Conservation (phyloP, 805 yeast species). For the Candida coquimbonensis region DNA sequence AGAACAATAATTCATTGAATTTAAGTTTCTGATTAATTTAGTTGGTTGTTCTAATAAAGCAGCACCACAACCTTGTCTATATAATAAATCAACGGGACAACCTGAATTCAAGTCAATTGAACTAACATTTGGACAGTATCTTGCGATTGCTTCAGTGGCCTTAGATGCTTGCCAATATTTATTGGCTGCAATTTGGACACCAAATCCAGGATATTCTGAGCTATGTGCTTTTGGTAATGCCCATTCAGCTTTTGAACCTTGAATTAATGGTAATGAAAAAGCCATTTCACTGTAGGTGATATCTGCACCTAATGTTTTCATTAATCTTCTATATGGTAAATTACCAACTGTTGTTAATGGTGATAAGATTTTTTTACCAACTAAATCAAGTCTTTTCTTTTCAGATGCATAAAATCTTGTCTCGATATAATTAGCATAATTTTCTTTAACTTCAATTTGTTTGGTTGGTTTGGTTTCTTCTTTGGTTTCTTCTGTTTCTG, state of each 20-base stretch:
- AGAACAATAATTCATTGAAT: constrained; percentile 82
- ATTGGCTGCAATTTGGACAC: constrained; percentile 86
- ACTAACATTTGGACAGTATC: constrained; percentile 52
- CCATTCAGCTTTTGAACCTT: constrained; percentile 94
- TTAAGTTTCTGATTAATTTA: constrained; percentile 65
- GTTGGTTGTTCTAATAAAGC: constrained; percentile 89
- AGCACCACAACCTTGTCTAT: constrained; percentile 91
- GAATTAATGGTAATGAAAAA: constrained; percentile 71
- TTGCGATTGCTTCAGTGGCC: constrained; percentile 74
- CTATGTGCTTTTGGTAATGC: constrained; percentile 88
- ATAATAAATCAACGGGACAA: constrained; percentile 94
- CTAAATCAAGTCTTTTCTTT: constrained; percentile 65
- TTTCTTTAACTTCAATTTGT: constrained; percentile 22
- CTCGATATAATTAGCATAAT: constrained; percentile 55
- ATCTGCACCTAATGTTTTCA: constrained; percentile 88
- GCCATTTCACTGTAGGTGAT: constrained; percentile 97
- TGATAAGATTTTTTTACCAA: constrained; percentile 77
- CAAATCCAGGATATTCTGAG: constrained; percentile 80
- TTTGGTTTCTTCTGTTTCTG: constrained; percentile 13
- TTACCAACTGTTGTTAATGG: constrained; percentile 98
- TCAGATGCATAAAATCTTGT: constrained; percentile 74
- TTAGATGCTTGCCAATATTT: constrained; percentile 92
- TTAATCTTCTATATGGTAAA: constrained; percentile 86
- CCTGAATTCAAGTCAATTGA: constrained; percentile 94
- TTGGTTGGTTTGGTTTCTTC: constrained; percentile 8